Evolutionary conservation across 345 rosid species (phyloP).

Genomic region (Combretum micranthum): DNA sequence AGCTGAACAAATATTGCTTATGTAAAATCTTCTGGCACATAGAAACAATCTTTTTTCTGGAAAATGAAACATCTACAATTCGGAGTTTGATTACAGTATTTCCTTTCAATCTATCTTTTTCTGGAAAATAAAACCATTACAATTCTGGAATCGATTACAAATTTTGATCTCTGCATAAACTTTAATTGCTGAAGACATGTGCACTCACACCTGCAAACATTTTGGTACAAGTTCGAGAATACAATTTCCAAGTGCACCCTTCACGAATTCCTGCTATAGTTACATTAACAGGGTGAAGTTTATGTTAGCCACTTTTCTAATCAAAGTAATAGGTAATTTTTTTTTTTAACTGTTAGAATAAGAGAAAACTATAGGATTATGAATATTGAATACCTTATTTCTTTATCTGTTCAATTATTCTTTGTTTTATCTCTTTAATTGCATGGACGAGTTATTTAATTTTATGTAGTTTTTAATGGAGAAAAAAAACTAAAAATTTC

Average conservation of each 20-base stretch:
- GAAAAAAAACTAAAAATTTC: no score
- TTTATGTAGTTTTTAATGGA: no score
- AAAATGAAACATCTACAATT: neutral
- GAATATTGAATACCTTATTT: no score
- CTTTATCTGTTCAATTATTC: neutral
- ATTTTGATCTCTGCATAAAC: conserved; percentile 21
- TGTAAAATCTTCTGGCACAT: no score
- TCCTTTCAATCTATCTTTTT: no score
- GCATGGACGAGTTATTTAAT: neutral
- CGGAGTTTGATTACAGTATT: no score
- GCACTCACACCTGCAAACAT: conserved; percentile 47
- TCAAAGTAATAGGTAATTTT: neutral
- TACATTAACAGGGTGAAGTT: conserved; percentile 19
- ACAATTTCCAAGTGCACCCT: conserved; percentile 45
- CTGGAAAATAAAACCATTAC: no score
- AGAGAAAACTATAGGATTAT: neutral
- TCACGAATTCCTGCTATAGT: conserved; percentile 42
- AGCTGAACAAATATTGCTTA: conserved; percentile 3
- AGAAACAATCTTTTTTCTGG: no score
- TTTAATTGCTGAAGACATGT: conserved; percentile 43
- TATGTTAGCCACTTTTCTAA: conserved; percentile 5
- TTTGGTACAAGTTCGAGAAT: conserved; percentile 41
- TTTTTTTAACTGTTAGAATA: neutral
- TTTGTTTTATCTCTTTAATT: neutral
- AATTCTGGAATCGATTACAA: neutral